Evolutionary conservation across 192 early-diverging fungal species (phyloP).

Genomic region (Backusella westeae): DNA sequence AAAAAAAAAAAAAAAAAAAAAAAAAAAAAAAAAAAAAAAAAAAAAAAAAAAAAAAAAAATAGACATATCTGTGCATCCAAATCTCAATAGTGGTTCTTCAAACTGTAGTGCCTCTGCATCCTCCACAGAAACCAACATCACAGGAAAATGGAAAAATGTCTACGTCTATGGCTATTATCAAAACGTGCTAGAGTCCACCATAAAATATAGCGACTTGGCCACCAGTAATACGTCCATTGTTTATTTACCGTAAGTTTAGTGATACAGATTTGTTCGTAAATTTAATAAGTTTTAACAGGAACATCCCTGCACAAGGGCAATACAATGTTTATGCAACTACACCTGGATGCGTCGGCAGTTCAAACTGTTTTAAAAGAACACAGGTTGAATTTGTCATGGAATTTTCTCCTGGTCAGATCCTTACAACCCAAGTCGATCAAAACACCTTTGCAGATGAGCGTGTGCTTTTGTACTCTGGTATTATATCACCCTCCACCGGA

Average conservation of each 20-base stretch:
- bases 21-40: background rate
- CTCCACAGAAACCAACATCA: conserved; percentile 9
- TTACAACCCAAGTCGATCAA: conserved; percentile 20
- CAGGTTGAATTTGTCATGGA: conserved; percentile 20
- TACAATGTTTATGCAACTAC: conserved; percentile 32
- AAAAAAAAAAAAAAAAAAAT: background rate
- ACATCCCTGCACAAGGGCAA: conserved; percentile 29
- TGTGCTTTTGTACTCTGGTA: conserved; percentile 22
- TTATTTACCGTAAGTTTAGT: conserved; percentile 27
- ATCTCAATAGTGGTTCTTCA: background rate
- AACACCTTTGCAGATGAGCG: conserved; percentile 16
- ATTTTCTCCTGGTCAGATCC: conserved; percentile 14
- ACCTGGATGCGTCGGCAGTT: conserved; percentile 31
- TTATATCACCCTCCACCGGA: conserved; percentile 2
- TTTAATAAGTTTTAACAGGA: background rate
- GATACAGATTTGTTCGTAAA: too few species aligned
- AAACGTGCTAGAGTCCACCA: conserved; percentile 13
- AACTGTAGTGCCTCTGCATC: conserved; percentile 6
- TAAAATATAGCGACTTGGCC: conserved; percentile 1
- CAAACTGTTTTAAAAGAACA: conserved; percentile 23
- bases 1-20: too few species aligned
- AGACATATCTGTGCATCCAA: conserved; percentile 19
- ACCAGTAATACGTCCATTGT: conserved; percentile 18
- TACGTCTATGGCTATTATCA: conserved; percentile 29
- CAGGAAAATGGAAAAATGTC: conserved; percentile 22